phyloP scores from a whole-genome alignment of 2,329 filamentous ascomycete genomes.

The Trichoderma koningii region DNA sequence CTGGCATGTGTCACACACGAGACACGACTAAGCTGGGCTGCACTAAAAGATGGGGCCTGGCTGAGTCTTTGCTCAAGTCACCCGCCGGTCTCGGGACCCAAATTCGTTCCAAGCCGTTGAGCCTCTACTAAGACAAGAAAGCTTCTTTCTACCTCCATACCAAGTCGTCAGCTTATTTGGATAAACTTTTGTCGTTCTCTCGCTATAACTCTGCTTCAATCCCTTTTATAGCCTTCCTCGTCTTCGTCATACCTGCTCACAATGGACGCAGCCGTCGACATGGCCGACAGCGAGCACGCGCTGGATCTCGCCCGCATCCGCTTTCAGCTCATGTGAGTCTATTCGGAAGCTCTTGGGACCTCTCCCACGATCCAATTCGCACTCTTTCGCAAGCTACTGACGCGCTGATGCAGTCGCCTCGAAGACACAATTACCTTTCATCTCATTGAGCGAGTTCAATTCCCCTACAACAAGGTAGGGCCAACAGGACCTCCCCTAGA shows the following conservation, averaged over 20 bases:
- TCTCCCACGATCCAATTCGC: neutral
- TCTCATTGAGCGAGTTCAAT: constrained; percentile 96
- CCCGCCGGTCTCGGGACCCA: constrained; percentile 23
- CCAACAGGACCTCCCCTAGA: neutral
- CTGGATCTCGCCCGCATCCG: constrained; percentile 90
- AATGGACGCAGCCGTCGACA: constrained; percentile 91
- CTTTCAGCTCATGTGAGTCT: constrained; percentile 81
- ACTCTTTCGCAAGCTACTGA: constrained; percentile 26
- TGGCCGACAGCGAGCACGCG: constrained; percentile 80
- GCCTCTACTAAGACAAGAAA: neutral
- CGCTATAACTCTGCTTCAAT: too few relatives aligned
- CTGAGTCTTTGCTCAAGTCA: neutral
- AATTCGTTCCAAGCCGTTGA: neutral
- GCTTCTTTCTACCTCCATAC: neutral
- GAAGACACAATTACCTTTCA: constrained; percentile 98
- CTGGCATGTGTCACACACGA: too few relatives aligned
- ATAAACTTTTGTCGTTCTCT: too few relatives aligned
- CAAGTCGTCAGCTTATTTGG: constrained; percentile 12
- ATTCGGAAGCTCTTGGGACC: neutral
- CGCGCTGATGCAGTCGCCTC: constrained; percentile 65
- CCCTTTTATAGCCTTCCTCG: neutral
- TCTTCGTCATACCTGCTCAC: neutral
- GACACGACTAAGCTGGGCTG: constrained; percentile 4
- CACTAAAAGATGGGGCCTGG: constrained; percentile 13
- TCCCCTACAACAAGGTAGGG: constrained; percentile 72